These are phyloP conservation scores for Craterostigma plantagineum DNA, from an alignment of 257 asterid species.

Conservation along the genomic window DNA sequence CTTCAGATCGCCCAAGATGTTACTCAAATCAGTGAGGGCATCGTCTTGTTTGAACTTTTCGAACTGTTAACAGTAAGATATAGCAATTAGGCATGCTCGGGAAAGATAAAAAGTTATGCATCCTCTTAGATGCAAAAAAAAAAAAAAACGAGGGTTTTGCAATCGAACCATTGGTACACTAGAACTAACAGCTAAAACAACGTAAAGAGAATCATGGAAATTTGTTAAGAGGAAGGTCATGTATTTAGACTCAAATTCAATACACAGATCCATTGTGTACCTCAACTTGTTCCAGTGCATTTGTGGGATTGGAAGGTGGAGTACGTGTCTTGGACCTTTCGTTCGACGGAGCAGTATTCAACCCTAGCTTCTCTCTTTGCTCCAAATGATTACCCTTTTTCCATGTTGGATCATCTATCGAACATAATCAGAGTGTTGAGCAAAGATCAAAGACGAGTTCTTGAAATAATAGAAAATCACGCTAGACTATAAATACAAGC, in stretches of 20 bases:
- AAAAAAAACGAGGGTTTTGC: too few species aligned
- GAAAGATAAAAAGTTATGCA: too few species aligned
- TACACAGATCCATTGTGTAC: constrained; percentile 16
- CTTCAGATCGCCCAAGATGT: constrained; percentile 54
- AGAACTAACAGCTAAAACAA: too few species aligned
- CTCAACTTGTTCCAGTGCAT: constrained; percentile 76
- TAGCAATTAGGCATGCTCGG: background rate
- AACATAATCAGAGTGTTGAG: constrained; percentile 14
- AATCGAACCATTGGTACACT: too few species aligned
- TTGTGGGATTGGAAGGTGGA: constrained; percentile 42
- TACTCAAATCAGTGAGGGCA: constrained; percentile 35
- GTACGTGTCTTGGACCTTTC: constrained; percentile 25
- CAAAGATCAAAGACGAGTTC: background rate
- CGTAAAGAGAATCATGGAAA: too few species aligned
- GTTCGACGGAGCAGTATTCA: constrained; percentile 47
- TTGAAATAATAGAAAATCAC: too few species aligned
- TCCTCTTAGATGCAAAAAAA: too few species aligned
- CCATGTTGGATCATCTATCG: constrained; percentile 51
- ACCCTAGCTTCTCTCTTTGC: constrained; percentile 73
- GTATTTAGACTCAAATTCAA: constrained; percentile 5
- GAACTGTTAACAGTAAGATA: constrained; percentile 16
- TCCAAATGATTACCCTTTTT: constrained; percentile 74
- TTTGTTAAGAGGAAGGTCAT: too few species aligned
- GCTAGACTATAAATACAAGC: background rate
- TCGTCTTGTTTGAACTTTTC: constrained; percentile 59